Conservation (phyloP, 2,329 filamentous ascomycete species). For the Botryotinia convoluta region DNA sequence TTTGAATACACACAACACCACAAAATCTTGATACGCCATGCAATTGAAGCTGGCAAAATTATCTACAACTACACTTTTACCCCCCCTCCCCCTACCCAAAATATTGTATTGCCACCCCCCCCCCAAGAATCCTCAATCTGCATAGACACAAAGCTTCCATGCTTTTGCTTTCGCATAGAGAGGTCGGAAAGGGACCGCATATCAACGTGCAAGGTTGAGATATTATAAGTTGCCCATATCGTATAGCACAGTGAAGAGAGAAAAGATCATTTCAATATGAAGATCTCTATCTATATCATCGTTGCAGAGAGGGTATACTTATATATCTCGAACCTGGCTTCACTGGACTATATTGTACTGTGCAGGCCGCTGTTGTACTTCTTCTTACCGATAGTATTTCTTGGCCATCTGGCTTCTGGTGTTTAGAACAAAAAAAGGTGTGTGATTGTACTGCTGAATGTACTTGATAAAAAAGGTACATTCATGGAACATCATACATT, state of each 20-base stretch:
- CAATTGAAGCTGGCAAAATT: conserved; percentile 22
- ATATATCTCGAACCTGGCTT: neutral
- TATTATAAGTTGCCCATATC: neutral
- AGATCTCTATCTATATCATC: conserved; percentile 4
- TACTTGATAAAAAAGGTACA: neutral
- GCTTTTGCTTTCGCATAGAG: conserved; percentile 18
- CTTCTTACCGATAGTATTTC: conserved; percentile 11
- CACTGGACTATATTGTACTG: conserved; percentile 4
- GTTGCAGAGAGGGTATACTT: neutral
- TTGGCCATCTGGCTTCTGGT: conserved; percentile 9
- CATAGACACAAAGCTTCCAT: conserved; percentile 15
- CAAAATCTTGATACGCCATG: conserved; percentile 23
- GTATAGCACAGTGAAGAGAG: conserved; percentile 15
- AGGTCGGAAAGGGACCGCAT: conserved; percentile 19
- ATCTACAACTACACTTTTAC: conserved; percentile 16
- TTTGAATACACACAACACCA: conserved; percentile 32
- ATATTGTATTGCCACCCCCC: conserved; percentile 10
- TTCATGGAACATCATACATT: conserved; percentile 1
- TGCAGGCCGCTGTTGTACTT: conserved; percentile 9
- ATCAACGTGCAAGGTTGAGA: conserved; percentile 16
- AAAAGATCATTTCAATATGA: neutral
- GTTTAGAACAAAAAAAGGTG: conserved; percentile 1
- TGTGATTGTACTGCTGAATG: conserved; percentile 4
- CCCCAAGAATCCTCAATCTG: conserved; percentile 17
- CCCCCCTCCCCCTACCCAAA: neutral